Conservation (phyloP, 352 stramenopile species). For the Phytophthora gonapodyides region DNA sequence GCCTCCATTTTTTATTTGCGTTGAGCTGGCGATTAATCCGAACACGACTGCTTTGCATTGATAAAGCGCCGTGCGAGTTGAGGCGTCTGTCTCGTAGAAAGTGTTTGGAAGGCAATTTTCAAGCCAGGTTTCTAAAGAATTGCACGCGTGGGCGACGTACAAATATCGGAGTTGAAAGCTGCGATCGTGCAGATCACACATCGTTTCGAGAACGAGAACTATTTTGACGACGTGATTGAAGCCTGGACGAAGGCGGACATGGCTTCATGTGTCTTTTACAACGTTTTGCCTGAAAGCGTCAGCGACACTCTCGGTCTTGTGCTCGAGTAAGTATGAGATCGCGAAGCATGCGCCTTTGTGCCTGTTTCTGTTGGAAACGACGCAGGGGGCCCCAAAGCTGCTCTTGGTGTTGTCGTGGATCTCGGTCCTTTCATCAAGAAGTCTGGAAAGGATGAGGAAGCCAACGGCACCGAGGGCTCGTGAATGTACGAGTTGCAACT, state of each 20-base stretch:
- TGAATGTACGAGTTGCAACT: constrained; percentile 7
- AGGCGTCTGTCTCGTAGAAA: no score
- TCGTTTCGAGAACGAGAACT: constrained; percentile 5
- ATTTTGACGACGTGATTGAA: not conserved
- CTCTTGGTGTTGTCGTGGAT: not conserved
- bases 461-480: not conserved
- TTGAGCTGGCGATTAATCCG: no score
- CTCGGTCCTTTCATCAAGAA: not conserved
- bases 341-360: not conserved
- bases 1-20: no score
- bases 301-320: constrained; percentile 8
- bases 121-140: not conserved
- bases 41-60: no score
- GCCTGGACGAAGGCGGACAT: no score
- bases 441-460: no score
- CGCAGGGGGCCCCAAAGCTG: not conserved
- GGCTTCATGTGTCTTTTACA: not conserved
- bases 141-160: no score
- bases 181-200: not conserved
- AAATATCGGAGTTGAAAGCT: not conserved
- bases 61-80: no score
- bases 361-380: not conserved
- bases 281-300: no score
- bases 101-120: not conserved
- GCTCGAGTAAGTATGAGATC: not conserved